Evolutionary conservation across 2,329 filamentous ascomycete genomes (phyloP).

Genomic region (Onygenales sp.): DNA sequence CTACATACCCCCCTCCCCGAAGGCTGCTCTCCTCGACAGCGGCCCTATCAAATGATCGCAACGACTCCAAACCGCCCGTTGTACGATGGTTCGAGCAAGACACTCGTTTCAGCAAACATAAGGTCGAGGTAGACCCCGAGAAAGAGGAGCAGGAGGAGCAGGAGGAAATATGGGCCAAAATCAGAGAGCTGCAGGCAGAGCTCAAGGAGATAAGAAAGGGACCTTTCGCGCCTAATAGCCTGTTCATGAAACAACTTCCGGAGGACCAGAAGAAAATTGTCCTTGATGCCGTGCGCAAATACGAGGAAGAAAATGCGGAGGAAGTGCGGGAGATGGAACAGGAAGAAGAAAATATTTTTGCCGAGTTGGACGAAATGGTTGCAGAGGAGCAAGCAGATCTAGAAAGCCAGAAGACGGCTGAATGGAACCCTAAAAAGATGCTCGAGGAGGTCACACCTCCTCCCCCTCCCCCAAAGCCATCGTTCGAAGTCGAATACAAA

Average conservation of each 20-base stretch:
- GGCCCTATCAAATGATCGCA: slow-evolving; percentile 17
- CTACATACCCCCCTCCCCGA: slow-evolving; percentile 8
- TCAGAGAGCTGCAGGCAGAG: slow-evolving; percentile 32
- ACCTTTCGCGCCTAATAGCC: slow-evolving; percentile 34
- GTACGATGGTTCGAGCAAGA: slow-evolving; percentile 36
- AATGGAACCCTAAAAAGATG: slow-evolving; percentile 20
- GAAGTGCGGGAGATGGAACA: slow-evolving; percentile 7
- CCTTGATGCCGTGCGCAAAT: slow-evolving; percentile 33
- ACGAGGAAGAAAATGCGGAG: slow-evolving; percentile 27
- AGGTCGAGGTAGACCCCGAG: slow-evolving; percentile 29
- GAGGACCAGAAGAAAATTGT: slow-evolving; percentile 32
- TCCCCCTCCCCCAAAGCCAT: slow-evolving; percentile 8
- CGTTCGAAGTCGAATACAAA: slow-evolving; percentile 24
- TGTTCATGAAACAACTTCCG: slow-evolving; percentile 33
- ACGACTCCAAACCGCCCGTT: slow-evolving; percentile 26
- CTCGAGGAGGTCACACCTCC: slow-evolving; percentile 13
- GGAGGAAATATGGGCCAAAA: slow-evolving; percentile 26
- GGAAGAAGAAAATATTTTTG: slow-evolving; percentile 2
- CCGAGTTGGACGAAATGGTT: slow-evolving; percentile 23
- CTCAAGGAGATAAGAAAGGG: slow-evolving; percentile 31
- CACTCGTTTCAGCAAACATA: slow-evolving; percentile 24
- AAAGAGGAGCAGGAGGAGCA: slow-evolving; percentile 29
- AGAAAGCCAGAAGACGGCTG: not conserved
- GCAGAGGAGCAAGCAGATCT: slow-evolving; percentile 18
- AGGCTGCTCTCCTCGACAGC: slow-evolving; percentile 24